Base-by-base conservation (phyloP, 2,329 filamentous ascomycete genomes). In the Akanthomyces muscarius region DNA sequence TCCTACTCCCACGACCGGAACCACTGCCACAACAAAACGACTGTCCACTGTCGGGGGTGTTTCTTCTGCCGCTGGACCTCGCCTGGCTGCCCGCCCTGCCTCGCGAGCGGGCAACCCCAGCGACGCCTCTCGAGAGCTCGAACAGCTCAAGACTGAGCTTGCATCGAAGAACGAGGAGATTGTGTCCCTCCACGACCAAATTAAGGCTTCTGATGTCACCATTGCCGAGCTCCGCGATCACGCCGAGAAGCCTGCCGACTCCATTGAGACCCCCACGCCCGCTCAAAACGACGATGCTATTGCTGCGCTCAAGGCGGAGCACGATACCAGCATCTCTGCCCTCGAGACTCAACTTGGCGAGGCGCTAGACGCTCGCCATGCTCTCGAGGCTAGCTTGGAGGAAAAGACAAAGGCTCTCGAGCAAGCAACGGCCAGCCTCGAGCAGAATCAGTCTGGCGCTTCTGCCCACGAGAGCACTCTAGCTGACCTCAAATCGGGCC, bases 131-230 rank as follows among this genome's bases (percentile, higher is more conserved):
- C 87, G 85, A 74, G 84, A 86, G 68, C 75, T 84, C 4, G 85
- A 88, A 56, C 81, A 85, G 52, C 77, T 89, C 50, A 88, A 85
- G 75, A 72, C 77, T 8, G 86, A 87, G 73, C 76, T 89, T 25
- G 77, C 78, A 5, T 79, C 83, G 38, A 85, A 83, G 65, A 84
- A 88, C 69, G 72, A 79, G 7, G 83, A 86, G 69, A 82, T 88
- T 11, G 79, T 82, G 61, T 74, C 81, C 14, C 78, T 88, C 36
- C 85, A 84, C 71, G 76, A 78, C 6, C 81, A 88, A 68, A 80
- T 88, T 55, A 75, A 80, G 63, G 74, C 80, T 10, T 85, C 83
- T 0, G 77, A 86, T 69, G 81, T 80, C 57, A 86, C 82, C 68
- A 78, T 88, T 61, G 70, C 78, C 2, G 79, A 84, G 66, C 77